Conservation (phyloP, 805 yeast genomes). For the Lipomyces lipofer region DNA sequence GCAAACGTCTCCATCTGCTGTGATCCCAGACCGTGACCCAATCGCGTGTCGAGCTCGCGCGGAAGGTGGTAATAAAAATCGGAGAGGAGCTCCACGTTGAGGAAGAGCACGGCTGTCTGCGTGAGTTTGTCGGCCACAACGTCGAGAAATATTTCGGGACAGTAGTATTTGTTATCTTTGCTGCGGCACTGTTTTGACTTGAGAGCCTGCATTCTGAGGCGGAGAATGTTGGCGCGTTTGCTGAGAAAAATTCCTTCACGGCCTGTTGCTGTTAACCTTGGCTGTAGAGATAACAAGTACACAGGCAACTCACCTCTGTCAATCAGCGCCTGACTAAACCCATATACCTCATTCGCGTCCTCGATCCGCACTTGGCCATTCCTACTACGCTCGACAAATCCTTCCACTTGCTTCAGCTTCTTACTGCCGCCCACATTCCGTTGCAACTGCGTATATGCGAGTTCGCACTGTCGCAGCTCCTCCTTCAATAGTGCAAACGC, state of each 20-base stretch:
- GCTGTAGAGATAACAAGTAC: background rate
- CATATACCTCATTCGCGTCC: constrained; percentile 67
- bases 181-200: constrained; percentile 73
- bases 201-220: constrained; percentile 73
- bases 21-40: constrained; percentile 60
- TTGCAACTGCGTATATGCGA: constrained; percentile 58
- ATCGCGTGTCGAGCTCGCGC: constrained; percentile 78
- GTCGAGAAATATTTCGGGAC: constrained; percentile 93
- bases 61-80: constrained; percentile 97
- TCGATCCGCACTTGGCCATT: constrained; percentile 32
- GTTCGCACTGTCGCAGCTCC: constrained; percentile 80
- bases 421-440: constrained; percentile 71
- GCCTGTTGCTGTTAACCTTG: constrained; percentile 39
- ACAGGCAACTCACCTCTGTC: constrained; percentile 48
- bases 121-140: constrained; percentile 90
- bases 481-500: constrained; percentile 72
- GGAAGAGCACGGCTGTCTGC: constrained; percentile 85
- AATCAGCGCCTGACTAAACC: constrained; percentile 75
- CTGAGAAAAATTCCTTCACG: constrained; percentile 76
- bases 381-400: constrained; percentile 49
- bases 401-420: constrained; percentile 78
- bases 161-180: constrained; percentile 79
- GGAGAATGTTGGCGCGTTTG: constrained; percentile 68
- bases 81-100: constrained; percentile 89
- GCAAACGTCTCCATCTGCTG: constrained; percentile 89